These are phyloP conservation scores for Fusarium robinianum DNA, from an alignment of 2,329 filamentous ascomycete species.

Conservation along the genomic window DNA sequence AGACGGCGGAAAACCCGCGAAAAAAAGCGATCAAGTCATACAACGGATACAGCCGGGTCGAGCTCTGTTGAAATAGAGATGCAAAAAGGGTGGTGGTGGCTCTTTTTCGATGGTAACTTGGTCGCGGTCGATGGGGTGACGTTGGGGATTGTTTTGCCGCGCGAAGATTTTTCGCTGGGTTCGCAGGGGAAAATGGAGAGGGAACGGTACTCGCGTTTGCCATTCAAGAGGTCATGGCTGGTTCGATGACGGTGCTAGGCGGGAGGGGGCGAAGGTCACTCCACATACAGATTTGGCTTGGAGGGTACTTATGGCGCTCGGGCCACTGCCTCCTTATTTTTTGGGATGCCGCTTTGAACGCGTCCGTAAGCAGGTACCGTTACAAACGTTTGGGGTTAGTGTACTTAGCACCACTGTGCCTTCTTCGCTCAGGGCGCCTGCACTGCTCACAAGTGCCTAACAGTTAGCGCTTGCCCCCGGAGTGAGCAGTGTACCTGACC, in stretches of 20 bases:
- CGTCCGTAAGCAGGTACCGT: no score
- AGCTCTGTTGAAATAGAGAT: conserved; percentile 56
- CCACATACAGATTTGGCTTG: conserved; percentile 16
- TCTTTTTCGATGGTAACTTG: conserved; percentile 59
- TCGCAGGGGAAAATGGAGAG: conserved; percentile 37
- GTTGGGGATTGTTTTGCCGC: conserved; percentile 60
- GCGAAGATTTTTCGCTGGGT: conserved; percentile 58
- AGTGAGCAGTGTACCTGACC: no score
- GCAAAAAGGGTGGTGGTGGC: conserved; percentile 54
- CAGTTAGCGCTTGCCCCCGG: no score
- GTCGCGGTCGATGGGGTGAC: conserved; percentile 57
- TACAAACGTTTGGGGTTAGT: no score
- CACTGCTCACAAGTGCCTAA: no score
- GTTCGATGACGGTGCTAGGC: conserved; percentile 34
- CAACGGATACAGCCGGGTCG: conserved; percentile 59
- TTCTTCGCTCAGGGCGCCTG: no score
- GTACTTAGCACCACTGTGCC: no score
- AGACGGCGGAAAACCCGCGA: conserved; percentile 61
- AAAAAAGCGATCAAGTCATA: conserved; percentile 69
- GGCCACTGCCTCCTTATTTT: conserved; percentile 42
- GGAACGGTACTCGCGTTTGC: conserved; percentile 17
- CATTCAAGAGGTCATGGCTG: conserved; percentile 16
- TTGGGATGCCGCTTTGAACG: no score
- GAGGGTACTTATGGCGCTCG: conserved; percentile 38
- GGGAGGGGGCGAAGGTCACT: conserved; percentile 36